Conservation (phyloP, 1,139 yeast genomes). For the Entelexis paramagnoliae region DNA sequence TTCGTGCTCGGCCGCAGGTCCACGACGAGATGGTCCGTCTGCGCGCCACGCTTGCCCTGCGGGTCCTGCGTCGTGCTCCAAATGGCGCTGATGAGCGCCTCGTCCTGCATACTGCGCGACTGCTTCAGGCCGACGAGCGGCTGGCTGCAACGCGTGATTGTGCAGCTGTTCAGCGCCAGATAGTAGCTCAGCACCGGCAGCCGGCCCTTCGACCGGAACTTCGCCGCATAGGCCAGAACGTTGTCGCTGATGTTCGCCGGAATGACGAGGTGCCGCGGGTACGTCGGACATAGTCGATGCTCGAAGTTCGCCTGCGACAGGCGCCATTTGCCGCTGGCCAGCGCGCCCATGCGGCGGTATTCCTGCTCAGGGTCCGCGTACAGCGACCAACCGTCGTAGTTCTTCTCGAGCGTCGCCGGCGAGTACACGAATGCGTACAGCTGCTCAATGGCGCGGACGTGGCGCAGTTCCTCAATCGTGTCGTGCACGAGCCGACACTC, state of each 20-base stretch:
- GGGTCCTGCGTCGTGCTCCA: constrained; percentile 41
- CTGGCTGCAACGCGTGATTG: constrained; percentile 83
- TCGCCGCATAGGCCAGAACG: constrained; percentile 70
- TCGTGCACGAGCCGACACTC: constrained; percentile 64
- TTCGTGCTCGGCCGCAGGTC: constrained; percentile 90
- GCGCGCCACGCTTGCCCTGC: constrained; percentile 29
- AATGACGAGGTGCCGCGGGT: constrained; percentile 57
- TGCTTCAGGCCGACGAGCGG: constrained; percentile 89
- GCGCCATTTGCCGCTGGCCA: constrained; percentile 51
- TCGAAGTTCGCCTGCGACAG: constrained; percentile 51
- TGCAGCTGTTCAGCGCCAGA: constrained; percentile 57
- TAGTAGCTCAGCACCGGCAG: constrained; percentile 75
- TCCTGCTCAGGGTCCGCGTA: constrained; percentile 52
- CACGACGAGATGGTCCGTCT: constrained; percentile 55
- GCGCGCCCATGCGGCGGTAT: constrained; percentile 43
- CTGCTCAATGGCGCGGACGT: constrained; percentile 43
- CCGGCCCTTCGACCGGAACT: constrained; percentile 74
- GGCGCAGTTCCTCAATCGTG: constrained; percentile 57
- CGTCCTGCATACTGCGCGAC: constrained; percentile 84
- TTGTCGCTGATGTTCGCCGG: constrained; percentile 73
- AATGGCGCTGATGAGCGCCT: constrained; percentile 62
- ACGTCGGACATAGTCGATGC: constrained; percentile 63
- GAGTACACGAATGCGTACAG: constrained; percentile 62
- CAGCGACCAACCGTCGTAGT: constrained; percentile 57
- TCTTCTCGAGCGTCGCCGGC: constrained; percentile 48